Conservation (phyloP, 1,284 basidiomycete genomes). For the Malassezia restricta region DNA sequence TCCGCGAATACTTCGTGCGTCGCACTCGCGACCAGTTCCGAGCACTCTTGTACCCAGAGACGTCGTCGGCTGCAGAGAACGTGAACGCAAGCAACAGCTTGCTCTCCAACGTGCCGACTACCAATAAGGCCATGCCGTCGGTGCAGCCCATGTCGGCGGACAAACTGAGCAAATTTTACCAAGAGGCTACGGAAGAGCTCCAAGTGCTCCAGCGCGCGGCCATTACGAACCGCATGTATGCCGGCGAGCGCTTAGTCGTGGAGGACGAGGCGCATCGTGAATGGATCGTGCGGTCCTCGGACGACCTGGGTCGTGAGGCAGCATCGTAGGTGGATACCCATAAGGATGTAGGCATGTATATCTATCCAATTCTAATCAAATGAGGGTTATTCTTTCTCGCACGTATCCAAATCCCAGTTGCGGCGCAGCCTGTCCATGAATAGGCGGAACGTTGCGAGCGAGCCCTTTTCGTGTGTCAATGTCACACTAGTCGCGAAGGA, state of each 20-base stretch:
- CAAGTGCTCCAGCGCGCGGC: slow-evolving; percentile 39
- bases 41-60: slow-evolving; percentile 21
- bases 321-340: background rate
- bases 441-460: slow-evolving; percentile 64
- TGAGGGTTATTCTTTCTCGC: background rate
- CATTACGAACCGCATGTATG: slow-evolving; percentile 40
- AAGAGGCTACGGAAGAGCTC: slow-evolving; percentile 33
- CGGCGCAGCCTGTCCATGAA: slow-evolving; percentile 61
- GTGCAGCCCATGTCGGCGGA: slow-evolving; percentile 3
- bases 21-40: slow-evolving; percentile 43
- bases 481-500: slow-evolving; percentile 53
- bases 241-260: slow-evolving; percentile 41
- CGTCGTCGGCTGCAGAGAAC: slow-evolving; percentile 3
- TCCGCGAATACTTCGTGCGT: slow-evolving; percentile 44
- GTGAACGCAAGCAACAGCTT: slow-evolving; percentile 4
- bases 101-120: slow-evolving; percentile 7
- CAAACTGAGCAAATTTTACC: slow-evolving; percentile 30
- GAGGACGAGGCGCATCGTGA: slow-evolving; percentile 15
- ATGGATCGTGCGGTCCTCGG: slow-evolving; percentile 11
- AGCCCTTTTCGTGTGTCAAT: slow-evolving; percentile 76
- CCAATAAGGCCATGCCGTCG: background rate
- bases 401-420: slow-evolving; percentile 53
- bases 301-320: slow-evolving; percentile 1
- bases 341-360: background rate
- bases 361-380: background rate